Conservation (phyloP, 768 basidiomycete genomes). For the Chalciporus piperatus region DNA sequence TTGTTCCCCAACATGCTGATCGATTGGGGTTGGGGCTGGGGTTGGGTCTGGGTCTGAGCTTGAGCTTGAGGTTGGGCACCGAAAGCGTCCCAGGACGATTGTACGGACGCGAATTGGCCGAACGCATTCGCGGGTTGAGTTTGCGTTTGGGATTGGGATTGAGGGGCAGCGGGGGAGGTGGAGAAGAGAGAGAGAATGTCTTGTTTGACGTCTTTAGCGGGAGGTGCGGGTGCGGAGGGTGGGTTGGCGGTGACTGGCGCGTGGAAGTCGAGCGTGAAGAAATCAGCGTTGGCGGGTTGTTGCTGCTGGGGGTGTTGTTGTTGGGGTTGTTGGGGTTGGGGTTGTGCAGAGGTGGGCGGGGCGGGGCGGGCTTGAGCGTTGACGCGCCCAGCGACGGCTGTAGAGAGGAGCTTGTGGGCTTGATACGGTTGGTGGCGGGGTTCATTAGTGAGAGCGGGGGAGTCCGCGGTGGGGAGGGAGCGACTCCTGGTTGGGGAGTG, state of each 20-base stretch:
- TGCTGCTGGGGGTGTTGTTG: slow-evolving; percentile 27
- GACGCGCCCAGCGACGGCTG: slow-evolving; percentile 39
- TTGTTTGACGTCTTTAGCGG: slow-evolving; percentile 73
- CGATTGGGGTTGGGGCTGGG: slow-evolving; percentile 20
- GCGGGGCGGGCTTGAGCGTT: slow-evolving; percentile 5
- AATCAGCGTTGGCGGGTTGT: slow-evolving; percentile 51
- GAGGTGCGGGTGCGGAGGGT: slow-evolving; percentile 28
- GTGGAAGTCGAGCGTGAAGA: slow-evolving; percentile 88
- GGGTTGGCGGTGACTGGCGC: slow-evolving; percentile 40
- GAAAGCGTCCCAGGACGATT: slow-evolving; percentile 26
- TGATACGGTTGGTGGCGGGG: slow-evolving; percentile 26
- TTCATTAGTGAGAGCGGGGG: slow-evolving; percentile 21
- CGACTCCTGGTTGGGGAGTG: slow-evolving; percentile 15
- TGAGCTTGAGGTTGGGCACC: slow-evolving; percentile 25
- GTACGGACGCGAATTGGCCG: slow-evolving; percentile 35
- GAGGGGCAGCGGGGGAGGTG: slow-evolving; percentile 29
- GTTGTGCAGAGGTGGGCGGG: slow-evolving; percentile 6
- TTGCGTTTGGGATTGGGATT: no score
- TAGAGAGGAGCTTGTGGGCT: slow-evolving; percentile 27
- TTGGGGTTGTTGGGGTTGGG: slow-evolving; percentile 14
- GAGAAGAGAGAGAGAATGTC: slow-evolving; percentile 86
- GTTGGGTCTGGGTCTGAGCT: not conserved
- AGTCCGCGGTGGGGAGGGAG: slow-evolving; percentile 28
- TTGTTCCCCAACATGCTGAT: slow-evolving; percentile 54
- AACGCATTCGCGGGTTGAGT: slow-evolving; percentile 29